Conservation (phyloP, 345 rosid species). For the Raphanus raphanistrum region DNA sequence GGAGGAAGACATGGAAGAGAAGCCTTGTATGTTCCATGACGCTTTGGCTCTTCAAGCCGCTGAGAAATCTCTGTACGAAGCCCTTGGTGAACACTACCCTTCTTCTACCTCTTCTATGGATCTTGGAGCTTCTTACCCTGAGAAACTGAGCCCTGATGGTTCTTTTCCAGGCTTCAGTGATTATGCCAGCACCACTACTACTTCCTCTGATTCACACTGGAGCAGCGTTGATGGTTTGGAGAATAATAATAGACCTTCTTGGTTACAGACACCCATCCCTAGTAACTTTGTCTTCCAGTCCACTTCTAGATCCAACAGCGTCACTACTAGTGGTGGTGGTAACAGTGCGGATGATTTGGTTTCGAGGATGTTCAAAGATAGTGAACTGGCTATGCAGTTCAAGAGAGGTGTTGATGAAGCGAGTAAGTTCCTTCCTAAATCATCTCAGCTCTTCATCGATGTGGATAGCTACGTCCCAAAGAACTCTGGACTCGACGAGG, state of each 20-base stretch:
- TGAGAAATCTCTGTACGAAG: slow-evolving; percentile 67
- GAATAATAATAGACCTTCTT: slow-evolving; percentile 25
- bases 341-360: slow-evolving; percentile 33
- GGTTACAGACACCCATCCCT: slow-evolving; percentile 40
- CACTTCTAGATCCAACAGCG: slow-evolving; percentile 35
- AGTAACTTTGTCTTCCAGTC: slow-evolving; percentile 57
- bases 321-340: slow-evolving; percentile 28
- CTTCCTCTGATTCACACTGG: slow-evolving; percentile 52
- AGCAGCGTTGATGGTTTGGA: slow-evolving; percentile 46
- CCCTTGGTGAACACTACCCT: slow-evolving; percentile 58
- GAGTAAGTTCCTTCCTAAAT: slow-evolving; percentile 66
- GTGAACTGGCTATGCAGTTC: slow-evolving; percentile 57
- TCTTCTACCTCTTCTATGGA: slow-evolving; percentile 34
- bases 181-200: slow-evolving; percentile 39
- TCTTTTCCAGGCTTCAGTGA: slow-evolving; percentile 47
- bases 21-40: slow-evolving; percentile 60
- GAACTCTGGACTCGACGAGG: not conserved
- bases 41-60: slow-evolving; percentile 73
- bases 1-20: slow-evolving; percentile 72
- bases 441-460: slow-evolving; percentile 46
- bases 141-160: slow-evolving; percentile 42
- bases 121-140: not conserved
- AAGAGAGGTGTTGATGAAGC: slow-evolving; percentile 77
- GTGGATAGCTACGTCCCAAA: slow-evolving; percentile 31
- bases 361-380: slow-evolving; percentile 41